A percentile compares a stretch with the other conserved stretches of the same genome.
Evolutionary conservation across 139 green algal genomes (phyloP).

Genomic region (Chlorella sp.): DNA sequence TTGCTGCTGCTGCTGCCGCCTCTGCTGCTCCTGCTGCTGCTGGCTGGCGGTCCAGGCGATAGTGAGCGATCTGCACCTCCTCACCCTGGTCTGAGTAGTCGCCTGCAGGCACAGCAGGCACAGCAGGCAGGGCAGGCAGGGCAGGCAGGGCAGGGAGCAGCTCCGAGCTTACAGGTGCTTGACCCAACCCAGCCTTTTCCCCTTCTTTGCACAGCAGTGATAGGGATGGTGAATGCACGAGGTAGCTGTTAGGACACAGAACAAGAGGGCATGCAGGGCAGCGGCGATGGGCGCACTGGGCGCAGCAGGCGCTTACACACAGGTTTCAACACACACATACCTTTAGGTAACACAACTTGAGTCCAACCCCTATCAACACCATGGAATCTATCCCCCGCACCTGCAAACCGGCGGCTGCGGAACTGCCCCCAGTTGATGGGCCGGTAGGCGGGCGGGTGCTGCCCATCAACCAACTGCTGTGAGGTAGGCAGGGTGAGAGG

Average conservation of each 20-base stretch:
- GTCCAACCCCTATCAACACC: background rate
- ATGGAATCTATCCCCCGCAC: background rate
- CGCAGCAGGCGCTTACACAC: background rate
- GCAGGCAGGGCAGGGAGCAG: background rate
- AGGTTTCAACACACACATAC: too few relatives aligned
- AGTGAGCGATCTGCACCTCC: constrained; percentile 69
- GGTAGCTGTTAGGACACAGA: background rate
- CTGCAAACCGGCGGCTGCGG: constrained; percentile 23
- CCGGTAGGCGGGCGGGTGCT: constrained; percentile 36
- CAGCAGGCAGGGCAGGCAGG: background rate
- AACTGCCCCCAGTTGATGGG: constrained; percentile 60
- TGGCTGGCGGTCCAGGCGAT: constrained; percentile 24
- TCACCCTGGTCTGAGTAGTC: constrained; percentile 59
- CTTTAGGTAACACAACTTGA: too few relatives aligned
- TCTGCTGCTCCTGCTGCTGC: background rate
- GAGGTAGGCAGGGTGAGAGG: background rate
- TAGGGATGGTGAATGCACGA: background rate
- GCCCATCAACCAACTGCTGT: background rate
- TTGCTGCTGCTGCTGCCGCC: background rate
- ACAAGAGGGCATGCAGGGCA: background rate
- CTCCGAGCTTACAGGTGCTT: too few relatives aligned
- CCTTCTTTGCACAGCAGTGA: background rate
- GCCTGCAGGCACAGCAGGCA: constrained; percentile 30
- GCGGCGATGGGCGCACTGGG: background rate
- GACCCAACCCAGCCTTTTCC: too few relatives aligned